Base-by-base conservation (phyloP, 345 rosid genomes). In the Alliaria petiolata region DNA sequence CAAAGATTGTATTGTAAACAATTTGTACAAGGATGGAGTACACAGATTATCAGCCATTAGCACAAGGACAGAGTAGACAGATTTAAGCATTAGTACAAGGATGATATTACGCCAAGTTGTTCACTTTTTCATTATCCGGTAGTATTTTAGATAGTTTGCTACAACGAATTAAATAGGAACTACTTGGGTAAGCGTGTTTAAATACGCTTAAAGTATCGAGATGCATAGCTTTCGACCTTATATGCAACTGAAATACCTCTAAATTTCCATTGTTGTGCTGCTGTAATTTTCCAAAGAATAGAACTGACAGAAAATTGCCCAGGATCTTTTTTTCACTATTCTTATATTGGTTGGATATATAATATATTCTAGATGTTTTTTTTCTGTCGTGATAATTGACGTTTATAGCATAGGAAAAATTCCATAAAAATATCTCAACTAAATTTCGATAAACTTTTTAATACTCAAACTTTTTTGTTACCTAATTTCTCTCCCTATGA, bases 401-500 rank as follows among this genome's bases (percentile, higher is more conserved):
- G 20, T 68, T 17, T n/a, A n/a, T n/a, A n/a, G n/a, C n/a, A n/a
- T n/a, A n/a, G n/a, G n/a, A n/a, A n/a, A n/a, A n/a, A n/a, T n/a
- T n/a, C n/a, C n/a, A n/a, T n/a, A n/a, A n/a, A n/a, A 20, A 46
- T 60, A 31, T 62, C 51, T 69, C 46, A 79, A 83, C 62, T 74
- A n/a, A n/a, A n/a, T n/a, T n/a, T n/a, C n/a, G n/a, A n/a, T n/a
- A n/a, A n/a, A n/a, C n/a, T n/a, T n/a, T n/a, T n/a, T n/a, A n/a
- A n/a, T n/a, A n/a, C n/a, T n/a, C n/a, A n/a, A n/a, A n/a, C n/a
- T n/a, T n/a, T n/a, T n/a, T n/a, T n/a, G n/a, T n/a, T n/a, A n/a
- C n/a, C n/a, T 86, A 47, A 80, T 84, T 75, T 76, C 86, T 17
- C 62, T 76, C 72, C 69, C 76, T 50, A 75, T 84, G 90, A 95